Conservation (phyloP, 1,284 basidiomycete genomes). For the Irpex sp. region DNA sequence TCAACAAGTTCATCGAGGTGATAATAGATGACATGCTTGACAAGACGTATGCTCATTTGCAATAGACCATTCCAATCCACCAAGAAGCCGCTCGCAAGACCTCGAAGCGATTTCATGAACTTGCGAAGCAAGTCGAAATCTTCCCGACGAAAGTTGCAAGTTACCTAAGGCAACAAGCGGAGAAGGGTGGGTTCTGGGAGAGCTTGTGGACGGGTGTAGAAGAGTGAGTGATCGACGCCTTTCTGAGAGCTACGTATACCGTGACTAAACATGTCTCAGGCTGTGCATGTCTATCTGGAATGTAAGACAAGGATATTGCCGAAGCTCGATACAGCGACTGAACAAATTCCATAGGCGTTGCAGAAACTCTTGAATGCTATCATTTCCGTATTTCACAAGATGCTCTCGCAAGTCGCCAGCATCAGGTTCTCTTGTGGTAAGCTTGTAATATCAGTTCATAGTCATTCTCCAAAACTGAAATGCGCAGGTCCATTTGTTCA, state of each 20-base stretch:
- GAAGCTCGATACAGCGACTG: background rate
- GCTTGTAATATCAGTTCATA: background rate
- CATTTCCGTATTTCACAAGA: conserved; percentile 22
- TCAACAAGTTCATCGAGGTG: conserved; percentile 29
- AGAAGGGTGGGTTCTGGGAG: conserved; percentile 21
- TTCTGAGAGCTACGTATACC: background rate
- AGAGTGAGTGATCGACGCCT: conserved; percentile 15
- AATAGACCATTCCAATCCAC: conserved; percentile 26
- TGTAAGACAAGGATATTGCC: conserved; percentile 6
- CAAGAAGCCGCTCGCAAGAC: conserved; percentile 21
- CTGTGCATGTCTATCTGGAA: conserved; percentile 28
- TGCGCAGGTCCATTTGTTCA: conserved; percentile 10
- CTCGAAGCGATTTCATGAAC: conserved; percentile 22
- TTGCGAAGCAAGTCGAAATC: conserved; percentile 25
- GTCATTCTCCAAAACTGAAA: background rate
- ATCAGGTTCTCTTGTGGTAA: conserved; percentile 26
- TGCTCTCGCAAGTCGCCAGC: conserved; percentile 23
- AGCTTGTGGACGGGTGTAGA: conserved; percentile 26
- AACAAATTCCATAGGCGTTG: conserved; percentile 6
- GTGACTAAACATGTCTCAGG: conserved; percentile 9
- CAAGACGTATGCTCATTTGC: background rate
- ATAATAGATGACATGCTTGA: background rate
- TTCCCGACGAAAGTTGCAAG: conserved; percentile 29
- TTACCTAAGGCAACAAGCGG: conserved; percentile 22
- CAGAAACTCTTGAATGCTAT: conserved; percentile 15